phyloP scores from a whole-genome alignment of 1,284 basidiomycete genomes.

The Pseudozyma pruni region DNA sequence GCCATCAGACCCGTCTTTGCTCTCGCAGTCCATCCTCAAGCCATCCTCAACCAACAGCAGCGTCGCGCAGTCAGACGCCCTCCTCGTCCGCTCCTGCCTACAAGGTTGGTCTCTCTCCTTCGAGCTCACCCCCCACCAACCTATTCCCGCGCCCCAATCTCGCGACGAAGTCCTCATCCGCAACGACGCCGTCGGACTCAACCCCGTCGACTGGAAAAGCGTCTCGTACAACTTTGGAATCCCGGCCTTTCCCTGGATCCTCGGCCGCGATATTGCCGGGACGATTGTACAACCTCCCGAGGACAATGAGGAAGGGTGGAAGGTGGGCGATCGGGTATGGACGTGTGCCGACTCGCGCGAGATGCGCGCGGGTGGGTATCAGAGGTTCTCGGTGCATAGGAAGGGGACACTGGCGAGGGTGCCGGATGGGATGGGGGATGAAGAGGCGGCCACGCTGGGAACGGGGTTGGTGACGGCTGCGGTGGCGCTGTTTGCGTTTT shows the following conservation, averaged over 20 bases:
- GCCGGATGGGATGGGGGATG: constrained; percentile 30
- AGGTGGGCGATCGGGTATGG: constrained; percentile 69
- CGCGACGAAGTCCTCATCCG: constrained; percentile 46
- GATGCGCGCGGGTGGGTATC: constrained; percentile 54
- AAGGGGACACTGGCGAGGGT: constrained; percentile 41
- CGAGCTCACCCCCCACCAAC: constrained; percentile 45
- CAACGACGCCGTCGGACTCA: constrained; percentile 52
- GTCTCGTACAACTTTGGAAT: constrained; percentile 61
- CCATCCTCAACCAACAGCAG: not conserved
- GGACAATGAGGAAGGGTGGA: constrained; percentile 68
- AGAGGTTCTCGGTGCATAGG: constrained; percentile 44
- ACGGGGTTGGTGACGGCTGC: constrained; percentile 66
- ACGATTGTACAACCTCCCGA: constrained; percentile 70
- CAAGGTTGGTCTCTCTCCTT: constrained; percentile 61
- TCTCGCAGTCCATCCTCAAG: not conserved
- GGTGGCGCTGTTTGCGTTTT: constrained; percentile 56
- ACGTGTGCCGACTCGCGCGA: constrained; percentile 60
- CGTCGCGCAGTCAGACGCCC: constrained; percentile 11
- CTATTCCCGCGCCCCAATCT: constrained; percentile 9
- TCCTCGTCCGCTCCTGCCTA: constrained; percentile 50
- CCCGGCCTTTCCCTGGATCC: constrained; percentile 63
- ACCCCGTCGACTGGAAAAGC: constrained; percentile 60
- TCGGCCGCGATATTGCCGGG: constrained; percentile 71
- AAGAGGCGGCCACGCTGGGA: constrained; percentile 57
- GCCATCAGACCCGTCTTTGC: not conserved